phyloP scores from a whole-genome alignment of 768 basidiomycete genomes.

The Boletus rex-veris region DNA sequence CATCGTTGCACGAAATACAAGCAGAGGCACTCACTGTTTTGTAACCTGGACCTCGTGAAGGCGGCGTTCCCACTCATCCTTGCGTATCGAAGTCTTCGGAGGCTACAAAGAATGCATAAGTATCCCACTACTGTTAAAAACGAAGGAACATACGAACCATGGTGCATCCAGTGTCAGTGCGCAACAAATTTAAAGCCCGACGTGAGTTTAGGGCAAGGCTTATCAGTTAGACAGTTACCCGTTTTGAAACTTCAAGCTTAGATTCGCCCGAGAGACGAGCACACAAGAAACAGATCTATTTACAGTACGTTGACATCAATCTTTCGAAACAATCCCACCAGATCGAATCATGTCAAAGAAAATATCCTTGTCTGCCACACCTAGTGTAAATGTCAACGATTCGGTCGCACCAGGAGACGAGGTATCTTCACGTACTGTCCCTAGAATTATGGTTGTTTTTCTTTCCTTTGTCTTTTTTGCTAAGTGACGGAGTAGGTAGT shows the following conservation, averaged over 20 bases:
- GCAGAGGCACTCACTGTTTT: slow-evolving; percentile 72
- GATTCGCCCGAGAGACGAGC: too few species aligned
- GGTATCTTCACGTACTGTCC: slow-evolving; percentile 41
- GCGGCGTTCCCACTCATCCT: slow-evolving; percentile 83
- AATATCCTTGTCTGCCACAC: slow-evolving; percentile 60
- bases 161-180: slow-evolving; percentile 14
- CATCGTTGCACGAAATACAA: slow-evolving; percentile 44
- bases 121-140: background rate
- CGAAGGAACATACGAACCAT: slow-evolving; percentile 30
- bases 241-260: slow-evolving; percentile 2
- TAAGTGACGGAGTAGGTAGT: slow-evolving; percentile 59
- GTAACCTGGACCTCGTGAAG: slow-evolving; percentile 79
- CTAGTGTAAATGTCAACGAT: slow-evolving; percentile 32
- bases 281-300: too few species aligned
- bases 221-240: background rate
- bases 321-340: slow-evolving; percentile 74
- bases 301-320: slow-evolving; percentile 30
- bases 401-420: background rate
- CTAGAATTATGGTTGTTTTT: slow-evolving; percentile 41
- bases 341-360: slow-evolving; percentile 84
- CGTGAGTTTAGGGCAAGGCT: slow-evolving; percentile 39
- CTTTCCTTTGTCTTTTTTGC: slow-evolving; percentile 47
- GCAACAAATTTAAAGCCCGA: slow-evolving; percentile 32
- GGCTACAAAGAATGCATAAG: slow-evolving; percentile 29
- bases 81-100: slow-evolving; percentile 59